Evolutionary conservation across 140 eudicot genomes (phyloP).

Genomic region (Oenanthe javanica): DNA sequence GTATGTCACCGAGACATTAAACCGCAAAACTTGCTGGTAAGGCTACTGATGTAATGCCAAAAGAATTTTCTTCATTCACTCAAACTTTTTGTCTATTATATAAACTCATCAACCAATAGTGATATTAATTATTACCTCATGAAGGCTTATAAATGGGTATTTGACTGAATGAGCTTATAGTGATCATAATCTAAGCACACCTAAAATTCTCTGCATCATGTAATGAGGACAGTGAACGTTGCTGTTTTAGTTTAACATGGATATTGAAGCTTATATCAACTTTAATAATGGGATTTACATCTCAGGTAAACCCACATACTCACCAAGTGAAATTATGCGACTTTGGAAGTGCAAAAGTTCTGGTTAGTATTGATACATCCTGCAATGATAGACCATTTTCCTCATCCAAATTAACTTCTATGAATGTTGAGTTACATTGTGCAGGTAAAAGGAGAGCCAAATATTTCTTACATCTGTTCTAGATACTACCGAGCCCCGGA

Average conservation of each 20-base stretch:
- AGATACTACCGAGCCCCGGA: conserved; percentile 94
- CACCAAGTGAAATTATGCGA: conserved; percentile 92
- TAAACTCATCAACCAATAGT: background rate
- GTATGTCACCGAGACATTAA: conserved; percentile 96
- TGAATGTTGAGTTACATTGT: background rate
- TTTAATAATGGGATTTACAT: background rate
- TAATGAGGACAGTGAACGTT: background rate
- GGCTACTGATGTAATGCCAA: conserved; percentile 5
- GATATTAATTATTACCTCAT: background rate
- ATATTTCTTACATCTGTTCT: conserved; percentile 88
- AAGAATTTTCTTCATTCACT: background rate
- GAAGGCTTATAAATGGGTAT: background rate
- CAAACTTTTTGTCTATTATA: background rate
- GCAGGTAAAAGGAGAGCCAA: conserved; percentile 94
- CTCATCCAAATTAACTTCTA: conserved; percentile 9
- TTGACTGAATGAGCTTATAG: background rate
- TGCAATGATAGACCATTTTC: background rate
- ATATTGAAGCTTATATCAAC: background rate
- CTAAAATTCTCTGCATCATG: background rate
- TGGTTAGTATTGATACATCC: conserved; percentile 35
- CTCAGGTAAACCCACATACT: conserved; percentile 90
- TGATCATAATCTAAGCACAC: background rate
- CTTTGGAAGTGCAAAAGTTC: conserved; percentile 90
- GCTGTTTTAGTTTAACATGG: background rate
- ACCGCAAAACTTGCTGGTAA: conserved; percentile 85